A percentile compares a stretch with the other conserved stretches of the same genome.
Evolutionary conservation across 352 stramenopile species (phyloP).

Genomic region (Pythium aphanidermatum): DNA sequence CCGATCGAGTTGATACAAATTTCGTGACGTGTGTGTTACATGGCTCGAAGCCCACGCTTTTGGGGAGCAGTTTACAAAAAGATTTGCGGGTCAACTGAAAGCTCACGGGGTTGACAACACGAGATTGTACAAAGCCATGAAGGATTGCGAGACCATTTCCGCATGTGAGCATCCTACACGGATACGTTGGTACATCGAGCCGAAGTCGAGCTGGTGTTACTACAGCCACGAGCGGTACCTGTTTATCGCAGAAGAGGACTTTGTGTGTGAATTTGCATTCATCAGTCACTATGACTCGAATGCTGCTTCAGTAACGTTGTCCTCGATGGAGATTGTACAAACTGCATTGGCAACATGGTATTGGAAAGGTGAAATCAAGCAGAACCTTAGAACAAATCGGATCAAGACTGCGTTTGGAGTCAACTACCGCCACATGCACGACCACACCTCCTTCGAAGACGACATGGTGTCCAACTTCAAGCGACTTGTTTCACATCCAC

Average conservation of each 20-base stretch:
- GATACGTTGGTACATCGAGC: slow-evolving; percentile 20
- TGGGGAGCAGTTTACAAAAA: background rate
- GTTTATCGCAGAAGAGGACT: slow-evolving; percentile 18
- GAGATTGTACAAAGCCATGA: slow-evolving; percentile 11
- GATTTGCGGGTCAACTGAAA: background rate
- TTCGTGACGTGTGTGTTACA: background rate
- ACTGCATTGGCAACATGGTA: slow-evolving; percentile 7
- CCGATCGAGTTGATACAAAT: background rate
- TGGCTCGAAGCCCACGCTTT: no score
- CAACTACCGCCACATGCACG: slow-evolving; percentile 14
- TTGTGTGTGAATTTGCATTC: slow-evolving; percentile 20
- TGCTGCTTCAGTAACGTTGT: background rate
- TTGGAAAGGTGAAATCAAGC: background rate
- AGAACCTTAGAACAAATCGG: no score
- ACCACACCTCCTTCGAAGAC: background rate
- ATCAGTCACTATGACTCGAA: slow-evolving; percentile 6
- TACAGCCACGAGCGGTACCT: slow-evolving; percentile 10
- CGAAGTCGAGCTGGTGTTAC: background rate
- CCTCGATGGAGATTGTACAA: background rate
- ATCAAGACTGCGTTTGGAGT: slow-evolving; percentile 15
- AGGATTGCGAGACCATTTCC: slow-evolving; percentile 8
- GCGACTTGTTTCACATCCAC: background rate
- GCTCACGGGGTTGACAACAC: slow-evolving; percentile 1
- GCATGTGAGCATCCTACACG: background rate
- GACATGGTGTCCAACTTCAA: background rate